Conservation (phyloP, 192 early-diverging fungal genomes). For the Lobosporangium transversale region DNA sequence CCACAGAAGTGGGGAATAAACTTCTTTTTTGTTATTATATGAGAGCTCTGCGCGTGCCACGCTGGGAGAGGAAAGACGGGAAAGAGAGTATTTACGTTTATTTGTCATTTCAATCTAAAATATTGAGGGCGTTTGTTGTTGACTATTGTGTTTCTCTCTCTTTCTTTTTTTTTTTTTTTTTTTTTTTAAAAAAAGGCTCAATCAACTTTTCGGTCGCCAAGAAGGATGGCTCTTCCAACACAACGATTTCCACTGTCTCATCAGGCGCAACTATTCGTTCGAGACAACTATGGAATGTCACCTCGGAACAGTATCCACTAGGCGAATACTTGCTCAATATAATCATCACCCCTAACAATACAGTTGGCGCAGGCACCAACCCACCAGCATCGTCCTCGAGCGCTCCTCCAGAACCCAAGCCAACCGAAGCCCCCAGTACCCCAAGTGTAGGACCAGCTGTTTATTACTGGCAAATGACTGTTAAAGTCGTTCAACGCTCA, state of each 20-base stretch:
- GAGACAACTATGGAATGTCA: constrained; percentile 21
- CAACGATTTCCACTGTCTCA: constrained; percentile 14
- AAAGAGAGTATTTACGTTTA: too few species aligned
- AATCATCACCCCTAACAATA: constrained; percentile 29
- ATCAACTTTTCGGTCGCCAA: constrained; percentile 26
- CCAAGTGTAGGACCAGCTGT: background rate
- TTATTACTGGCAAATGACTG: constrained; percentile 1
- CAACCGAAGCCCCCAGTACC: too few species aligned
- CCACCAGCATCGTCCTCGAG: background rate
- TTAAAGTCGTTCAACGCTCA: too few species aligned
- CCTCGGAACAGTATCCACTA: constrained; percentile 8
- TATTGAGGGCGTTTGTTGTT: background rate
- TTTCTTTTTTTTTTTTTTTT: too few species aligned
- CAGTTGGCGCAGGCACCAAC: constrained; percentile 1
- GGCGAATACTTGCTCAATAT: constrained; percentile 34
- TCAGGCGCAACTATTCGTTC: background rate
- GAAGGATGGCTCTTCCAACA: constrained; percentile 35
- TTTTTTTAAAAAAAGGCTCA: constrained; percentile 7
- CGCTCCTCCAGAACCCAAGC: background rate
- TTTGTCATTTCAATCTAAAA: background rate
- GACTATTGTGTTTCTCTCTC: too few species aligned
- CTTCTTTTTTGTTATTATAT: background rate
- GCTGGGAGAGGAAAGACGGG: too few species aligned
- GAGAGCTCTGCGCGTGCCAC: too few species aligned
- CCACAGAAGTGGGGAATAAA: background rate